phyloP scores from a whole-genome alignment of 139 green algal genomes.

The Chlamydomonas urium region DNA sequence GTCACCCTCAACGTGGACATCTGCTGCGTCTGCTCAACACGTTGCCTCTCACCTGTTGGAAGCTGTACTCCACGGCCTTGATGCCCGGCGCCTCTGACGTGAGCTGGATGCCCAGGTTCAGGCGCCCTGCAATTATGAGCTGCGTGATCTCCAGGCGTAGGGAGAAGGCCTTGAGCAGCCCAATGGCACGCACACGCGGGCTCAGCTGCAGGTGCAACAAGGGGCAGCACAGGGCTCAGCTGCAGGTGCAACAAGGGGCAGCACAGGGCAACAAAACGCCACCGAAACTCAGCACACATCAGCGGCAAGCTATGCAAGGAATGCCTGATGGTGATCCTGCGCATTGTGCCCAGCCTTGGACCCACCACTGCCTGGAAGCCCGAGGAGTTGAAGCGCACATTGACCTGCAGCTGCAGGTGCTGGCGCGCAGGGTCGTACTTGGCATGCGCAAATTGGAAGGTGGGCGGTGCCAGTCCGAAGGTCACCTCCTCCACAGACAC shows the following conservation, averaged over 20 bases:
- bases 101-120: slow-evolving; percentile 33
- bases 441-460: slow-evolving; percentile 30
- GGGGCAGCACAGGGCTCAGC: too few relatives aligned
- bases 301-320: too few relatives aligned
- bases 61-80: slow-evolving; percentile 21
- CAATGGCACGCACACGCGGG: slow-evolving; percentile 19
- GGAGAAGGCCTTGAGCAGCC: slow-evolving; percentile 15
- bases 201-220: slow-evolving; percentile 20
- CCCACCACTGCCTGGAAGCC: slow-evolving; percentile 26
- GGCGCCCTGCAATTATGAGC: slow-evolving; percentile 18
- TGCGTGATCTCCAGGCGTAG: slow-evolving; percentile 33
- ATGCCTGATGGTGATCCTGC: too few relatives aligned
- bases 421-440: slow-evolving; percentile 27
- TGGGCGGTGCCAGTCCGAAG: slow-evolving; percentile 29
- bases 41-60: neutral
- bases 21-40: too few relatives aligned
- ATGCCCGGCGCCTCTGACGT: slow-evolving; percentile 28
- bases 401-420: slow-evolving; percentile 9
- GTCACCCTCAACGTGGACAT: too few relatives aligned
- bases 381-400: slow-evolving; percentile 20
- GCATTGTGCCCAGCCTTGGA: too few relatives aligned
- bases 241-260: too few relatives aligned
- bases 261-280: too few relatives aligned
- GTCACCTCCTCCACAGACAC: slow-evolving; percentile 31
- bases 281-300: too few relatives aligned